Evolutionary conservation across 306 rosid species (phyloP).

Genomic region (Vigna radiata): DNA sequence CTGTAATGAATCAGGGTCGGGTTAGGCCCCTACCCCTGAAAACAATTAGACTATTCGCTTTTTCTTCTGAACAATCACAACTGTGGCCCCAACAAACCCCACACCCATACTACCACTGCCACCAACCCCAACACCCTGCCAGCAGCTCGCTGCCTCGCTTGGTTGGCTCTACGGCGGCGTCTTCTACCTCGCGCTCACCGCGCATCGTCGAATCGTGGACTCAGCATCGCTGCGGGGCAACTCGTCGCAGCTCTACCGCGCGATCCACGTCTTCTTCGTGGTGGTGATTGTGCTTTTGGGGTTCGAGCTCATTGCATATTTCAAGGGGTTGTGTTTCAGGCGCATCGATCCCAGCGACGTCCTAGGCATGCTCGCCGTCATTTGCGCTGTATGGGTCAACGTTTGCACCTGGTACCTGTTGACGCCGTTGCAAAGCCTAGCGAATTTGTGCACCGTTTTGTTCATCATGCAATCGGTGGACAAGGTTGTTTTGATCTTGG

Average conservation of each 20-base stretch:
- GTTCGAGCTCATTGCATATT: constrained; percentile 86
- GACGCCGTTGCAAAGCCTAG: constrained; percentile 82
- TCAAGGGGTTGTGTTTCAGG: constrained; percentile 92
- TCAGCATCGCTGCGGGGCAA: constrained; percentile 46
- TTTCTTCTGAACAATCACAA: too few species aligned
- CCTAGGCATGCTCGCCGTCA: constrained; percentile 60
- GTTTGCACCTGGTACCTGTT: constrained; percentile 73
- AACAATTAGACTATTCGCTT: too few species aligned
- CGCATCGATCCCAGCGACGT: constrained; percentile 86
- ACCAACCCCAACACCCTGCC: constrained; percentile 39
- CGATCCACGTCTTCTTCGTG: constrained; percentile 66
- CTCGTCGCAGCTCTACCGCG: constrained; percentile 75
- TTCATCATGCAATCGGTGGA: constrained; percentile 91
- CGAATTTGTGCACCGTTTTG: constrained; percentile 77
- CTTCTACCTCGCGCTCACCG: constrained; percentile 64
- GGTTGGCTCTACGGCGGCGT: constrained; percentile 55
- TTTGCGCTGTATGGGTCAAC: constrained; percentile 77
- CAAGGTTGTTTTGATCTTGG: constrained; percentile 74
- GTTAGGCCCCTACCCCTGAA: too few species aligned
- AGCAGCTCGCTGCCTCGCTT: constrained; percentile 67
- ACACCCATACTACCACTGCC: too few species aligned
- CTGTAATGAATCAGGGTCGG: too few species aligned
- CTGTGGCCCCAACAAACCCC: too few species aligned
- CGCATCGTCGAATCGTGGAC: constrained; percentile 58
- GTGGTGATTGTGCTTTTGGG: constrained; percentile 63